Evolutionary conservation across 164 flowering plant species (phyloP).

Genomic region (Stephania japonica): DNA sequence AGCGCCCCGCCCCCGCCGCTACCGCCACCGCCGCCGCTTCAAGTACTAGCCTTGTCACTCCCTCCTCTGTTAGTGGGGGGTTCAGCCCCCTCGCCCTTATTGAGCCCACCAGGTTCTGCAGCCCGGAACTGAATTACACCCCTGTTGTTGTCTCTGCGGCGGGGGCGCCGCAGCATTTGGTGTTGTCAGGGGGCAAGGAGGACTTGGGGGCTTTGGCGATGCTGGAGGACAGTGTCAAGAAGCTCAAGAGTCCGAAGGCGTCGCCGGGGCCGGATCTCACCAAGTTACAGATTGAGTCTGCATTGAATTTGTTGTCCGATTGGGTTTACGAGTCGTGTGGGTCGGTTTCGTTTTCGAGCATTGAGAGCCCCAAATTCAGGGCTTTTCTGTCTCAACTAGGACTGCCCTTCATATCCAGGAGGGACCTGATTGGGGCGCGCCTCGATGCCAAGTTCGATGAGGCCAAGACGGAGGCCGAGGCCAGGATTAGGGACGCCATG

Average conservation of each 20-base stretch:
- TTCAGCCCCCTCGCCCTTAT: conserved; percentile 46
- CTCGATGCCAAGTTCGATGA: conserved; percentile 69
- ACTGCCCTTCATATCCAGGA: conserved; percentile 47
- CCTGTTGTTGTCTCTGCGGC: not conserved
- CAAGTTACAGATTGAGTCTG: conserved; percentile 62
- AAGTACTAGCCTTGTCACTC: not conserved
- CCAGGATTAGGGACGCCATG: conserved; percentile 74
- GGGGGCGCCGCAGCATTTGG: conserved; percentile 43
- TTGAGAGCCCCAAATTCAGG: conserved; percentile 87
- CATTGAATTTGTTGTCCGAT: conserved; percentile 63
- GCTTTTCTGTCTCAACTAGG: conserved; percentile 84
- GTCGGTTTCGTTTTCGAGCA: conserved; percentile 68
- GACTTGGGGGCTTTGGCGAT: conserved; percentile 86
- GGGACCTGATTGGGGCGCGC: conserved; percentile 54
- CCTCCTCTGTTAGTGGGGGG: conserved; percentile 23
- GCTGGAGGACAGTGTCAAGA: conserved; percentile 95
- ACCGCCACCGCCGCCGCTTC: conserved; percentile 29
- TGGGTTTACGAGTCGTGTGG: conserved; percentile 96
- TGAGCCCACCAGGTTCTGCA: conserved; percentile 48
- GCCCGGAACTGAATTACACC: conserved; percentile 16
- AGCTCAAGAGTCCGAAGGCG: conserved; percentile 82
- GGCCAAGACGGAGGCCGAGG: conserved; percentile 61
- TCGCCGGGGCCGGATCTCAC: conserved; percentile 66
- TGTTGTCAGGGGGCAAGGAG: conserved; percentile 91
- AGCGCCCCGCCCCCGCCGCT: conserved; percentile 23